phyloP scores from a whole-genome alignment of 257 asterid species.

The Capsicum baccatum region DNA sequence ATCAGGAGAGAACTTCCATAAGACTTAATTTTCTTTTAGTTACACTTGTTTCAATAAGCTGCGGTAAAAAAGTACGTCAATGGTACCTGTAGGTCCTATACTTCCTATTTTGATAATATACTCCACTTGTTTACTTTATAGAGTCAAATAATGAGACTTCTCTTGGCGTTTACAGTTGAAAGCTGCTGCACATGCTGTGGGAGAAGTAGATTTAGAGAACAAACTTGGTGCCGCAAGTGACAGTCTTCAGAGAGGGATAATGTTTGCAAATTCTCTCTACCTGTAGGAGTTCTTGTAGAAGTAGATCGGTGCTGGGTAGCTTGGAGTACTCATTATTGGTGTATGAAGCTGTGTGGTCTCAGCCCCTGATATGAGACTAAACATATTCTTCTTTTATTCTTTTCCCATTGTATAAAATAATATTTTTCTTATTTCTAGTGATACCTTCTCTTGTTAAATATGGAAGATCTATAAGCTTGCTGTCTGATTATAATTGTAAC shows the following conservation, averaged over 20 bases:
- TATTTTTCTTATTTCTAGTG: not conserved
- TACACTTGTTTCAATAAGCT: not conserved
- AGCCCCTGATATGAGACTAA: not conserved
- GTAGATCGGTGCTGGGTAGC: not conserved
- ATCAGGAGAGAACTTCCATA: not conserved
- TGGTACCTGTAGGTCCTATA: not conserved
- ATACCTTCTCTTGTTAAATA: not conserved
- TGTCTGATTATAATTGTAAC: not conserved
- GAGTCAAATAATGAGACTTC: not conserved
- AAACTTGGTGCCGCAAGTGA: constrained; percentile 82
- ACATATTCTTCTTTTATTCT: not conserved
- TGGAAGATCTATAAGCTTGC: not conserved
- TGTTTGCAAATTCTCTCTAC: constrained; percentile 94
- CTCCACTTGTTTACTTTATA: not conserved
- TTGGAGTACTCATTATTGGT: not conserved
- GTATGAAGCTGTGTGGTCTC: not conserved
- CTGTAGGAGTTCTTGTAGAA: constrained; percentile 44
- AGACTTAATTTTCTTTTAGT: not conserved
- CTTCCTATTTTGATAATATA: not conserved
- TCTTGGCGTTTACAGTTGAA: constrained; percentile 63
- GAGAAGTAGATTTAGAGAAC: constrained; percentile 78
- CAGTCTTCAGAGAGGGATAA: constrained; percentile 91
- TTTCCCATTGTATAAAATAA: not conserved
- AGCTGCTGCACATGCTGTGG: constrained; percentile 93
- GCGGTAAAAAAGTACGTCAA: not conserved